phyloP scores from a whole-genome alignment of 345 rosid species.

The Gossypium bickii region DNA sequence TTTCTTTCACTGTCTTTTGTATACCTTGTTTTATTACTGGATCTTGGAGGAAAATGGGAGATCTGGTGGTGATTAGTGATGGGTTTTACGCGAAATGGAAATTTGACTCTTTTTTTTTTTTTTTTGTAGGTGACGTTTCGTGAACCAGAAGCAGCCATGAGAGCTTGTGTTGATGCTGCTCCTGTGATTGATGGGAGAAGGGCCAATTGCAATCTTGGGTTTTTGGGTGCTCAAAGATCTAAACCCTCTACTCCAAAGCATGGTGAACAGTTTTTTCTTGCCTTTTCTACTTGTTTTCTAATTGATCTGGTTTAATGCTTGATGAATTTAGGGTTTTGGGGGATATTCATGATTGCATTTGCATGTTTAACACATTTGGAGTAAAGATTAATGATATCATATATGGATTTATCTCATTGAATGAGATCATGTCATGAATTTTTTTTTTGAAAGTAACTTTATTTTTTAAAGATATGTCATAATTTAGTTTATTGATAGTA shows the following conservation, averaged over 20 bases:
- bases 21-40: not conserved
- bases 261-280: constrained; percentile 35
- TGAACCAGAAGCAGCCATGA: constrained; percentile 91
- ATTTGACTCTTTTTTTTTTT: not conserved
- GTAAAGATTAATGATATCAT: not conserved
- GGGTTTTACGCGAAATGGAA: not conserved
- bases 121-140: constrained; percentile 77
- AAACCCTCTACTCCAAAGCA: constrained; percentile 91
- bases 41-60: constrained; percentile 18
- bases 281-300: no score
- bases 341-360: not conserved
- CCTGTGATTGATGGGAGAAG: constrained; percentile 98
- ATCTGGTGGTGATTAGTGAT: constrained; percentile 15
- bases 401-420: no score
- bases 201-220: constrained; percentile 95
- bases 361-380: constrained; percentile 24
- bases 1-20: not conserved
- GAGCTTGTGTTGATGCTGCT: constrained; percentile 88
- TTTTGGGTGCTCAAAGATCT: constrained; percentile 93
- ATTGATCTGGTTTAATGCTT: not conserved
- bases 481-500: no score
- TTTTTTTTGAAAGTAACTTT: no score
- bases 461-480: no score
- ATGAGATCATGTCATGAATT: no score
- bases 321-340: not conserved